Evolutionary conservation across 1,139 yeast species (phyloP), one percentile per base, ranked within the genome.

Genomic region (Debaryomycetaceae sp.): DNA sequence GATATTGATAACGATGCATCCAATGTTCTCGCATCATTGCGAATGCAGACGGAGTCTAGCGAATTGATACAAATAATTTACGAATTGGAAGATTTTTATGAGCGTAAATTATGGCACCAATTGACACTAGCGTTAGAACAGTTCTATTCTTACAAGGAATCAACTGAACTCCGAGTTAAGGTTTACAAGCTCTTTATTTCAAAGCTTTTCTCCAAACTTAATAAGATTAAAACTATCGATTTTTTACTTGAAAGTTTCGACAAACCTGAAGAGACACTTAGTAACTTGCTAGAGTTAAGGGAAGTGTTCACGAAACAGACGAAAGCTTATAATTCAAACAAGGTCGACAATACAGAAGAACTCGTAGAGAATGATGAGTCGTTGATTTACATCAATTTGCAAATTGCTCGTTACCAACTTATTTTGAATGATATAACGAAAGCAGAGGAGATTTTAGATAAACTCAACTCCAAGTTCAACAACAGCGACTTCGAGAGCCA

Each of bases 21-120:
- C 30, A 83, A 87, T 5, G 79, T 83, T 13, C 73, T 89, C 51
- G 81, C 84, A 34, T 74, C 83, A 4, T 70, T 91, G 43, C 78
- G 96, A 44, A 75, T 76, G 59, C 87, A 83, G 55, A 73, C 81
- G 6, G 87, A 82, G 41, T 73, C 80, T 1, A 80, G 83, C 32
- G 78, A 87, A 33, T 59, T 79, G 34, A 74, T 78, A n/a, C 76
- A 81, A 32, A 65, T 80, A 34, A 78, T 86, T 51, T 83, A 82
- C 56, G 81, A 83, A 42, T 78, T 92, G 58, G 98, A 91, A 58
- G 96, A 89, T 53, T 73, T 73, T 47, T 87, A 88, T 66, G 97
- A 91, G 59, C 76, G 96, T 52, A 88, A 87, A 70, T 73, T 78
- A 53, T 79, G 82, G 82, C 79, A 72, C 56, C 95, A 87, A 66